A percentile compares a stretch with the other conserved stretches of the same genome.
Evolutionary conservation across 1,284 basidiomycete genomes (phyloP).

Genomic region (Inonotus obliquus): DNA sequence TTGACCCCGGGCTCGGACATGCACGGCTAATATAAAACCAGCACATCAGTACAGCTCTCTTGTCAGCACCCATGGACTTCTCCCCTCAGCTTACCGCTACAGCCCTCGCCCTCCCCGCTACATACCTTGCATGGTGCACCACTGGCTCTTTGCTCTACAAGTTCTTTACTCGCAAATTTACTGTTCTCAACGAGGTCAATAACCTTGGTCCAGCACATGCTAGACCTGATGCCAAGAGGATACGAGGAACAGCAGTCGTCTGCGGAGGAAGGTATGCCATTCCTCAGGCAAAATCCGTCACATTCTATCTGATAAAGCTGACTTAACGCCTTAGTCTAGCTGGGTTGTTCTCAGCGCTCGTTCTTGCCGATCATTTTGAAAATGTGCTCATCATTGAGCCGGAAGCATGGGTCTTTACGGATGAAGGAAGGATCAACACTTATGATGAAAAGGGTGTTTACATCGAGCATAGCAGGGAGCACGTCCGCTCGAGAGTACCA

Average conservation of each 20-base stretch:
- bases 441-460: slow-evolving; percentile 5
- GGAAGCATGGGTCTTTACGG: slow-evolving; percentile 26
- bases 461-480: slow-evolving; percentile 18
- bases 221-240: slow-evolving; percentile 15
- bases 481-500: slow-evolving; percentile 24
- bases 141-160: slow-evolving; percentile 3
- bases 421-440: slow-evolving; percentile 11
- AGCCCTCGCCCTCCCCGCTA: slow-evolving; percentile 4
- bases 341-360: slow-evolving; percentile 26
- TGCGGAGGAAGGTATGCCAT: slow-evolving; percentile 27
- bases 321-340: slow-evolving; percentile 23
- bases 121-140: slow-evolving; percentile 1
- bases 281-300: neutral
- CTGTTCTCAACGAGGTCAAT: slow-evolving; percentile 15
- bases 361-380: slow-evolving; percentile 31
- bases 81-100: neutral
- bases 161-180: slow-evolving; percentile 13
- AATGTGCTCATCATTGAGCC: slow-evolving; percentile 32
- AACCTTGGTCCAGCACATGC: slow-evolving; percentile 11
- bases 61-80: slow-evolving; percentile 1
- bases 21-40: neutral
- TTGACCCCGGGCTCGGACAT: neutral
- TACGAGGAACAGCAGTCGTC: slow-evolving; percentile 26
- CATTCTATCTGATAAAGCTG: neutral
- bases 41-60: no score